These are phyloP conservation scores for Cicer judaicum DNA, from an alignment of 306 rosid genomes.

Conservation along the genomic window DNA sequence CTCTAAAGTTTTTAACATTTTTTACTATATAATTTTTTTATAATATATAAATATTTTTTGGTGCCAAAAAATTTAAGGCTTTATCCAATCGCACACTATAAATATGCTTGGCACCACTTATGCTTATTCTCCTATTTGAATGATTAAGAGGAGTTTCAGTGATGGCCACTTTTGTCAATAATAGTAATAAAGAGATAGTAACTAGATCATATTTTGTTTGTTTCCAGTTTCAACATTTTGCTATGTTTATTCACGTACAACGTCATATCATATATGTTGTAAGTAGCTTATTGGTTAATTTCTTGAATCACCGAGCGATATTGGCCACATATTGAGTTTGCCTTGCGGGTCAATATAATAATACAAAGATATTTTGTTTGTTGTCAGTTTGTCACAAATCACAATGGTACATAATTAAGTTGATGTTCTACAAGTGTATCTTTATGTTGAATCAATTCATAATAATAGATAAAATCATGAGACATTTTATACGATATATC, in stretches of 20 bases:
- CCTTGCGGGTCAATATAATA: neutral
- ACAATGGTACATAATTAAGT: neutral
- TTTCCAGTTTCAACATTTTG: neutral
- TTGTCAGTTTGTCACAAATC: neutral
- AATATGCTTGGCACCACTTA: too few species aligned
- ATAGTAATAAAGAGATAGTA: neutral
- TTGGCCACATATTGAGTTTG: neutral
- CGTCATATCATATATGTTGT: neutral
- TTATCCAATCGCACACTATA: too few species aligned
- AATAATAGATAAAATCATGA: too few species aligned
- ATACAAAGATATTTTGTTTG: neutral
- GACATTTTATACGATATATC: too few species aligned
- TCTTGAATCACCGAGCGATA: neutral
- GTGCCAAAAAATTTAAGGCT: too few species aligned
- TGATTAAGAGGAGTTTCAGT: conserved; percentile 15
- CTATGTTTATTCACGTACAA: neutral
- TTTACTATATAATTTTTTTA: too few species aligned
- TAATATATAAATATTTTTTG: too few species aligned
- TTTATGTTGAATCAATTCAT: too few species aligned
- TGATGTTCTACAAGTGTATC: too few species aligned
- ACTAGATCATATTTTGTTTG: neutral
- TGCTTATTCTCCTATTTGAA: neutral
- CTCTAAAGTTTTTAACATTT: too few species aligned
- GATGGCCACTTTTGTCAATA: neutral
- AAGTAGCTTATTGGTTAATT: neutral